Evolutionary conservation across 176 grass and related monocot genomes (phyloP), one percentile per base, ranked within the genome.

Genomic region (Eragrostis nindensis): DNA sequence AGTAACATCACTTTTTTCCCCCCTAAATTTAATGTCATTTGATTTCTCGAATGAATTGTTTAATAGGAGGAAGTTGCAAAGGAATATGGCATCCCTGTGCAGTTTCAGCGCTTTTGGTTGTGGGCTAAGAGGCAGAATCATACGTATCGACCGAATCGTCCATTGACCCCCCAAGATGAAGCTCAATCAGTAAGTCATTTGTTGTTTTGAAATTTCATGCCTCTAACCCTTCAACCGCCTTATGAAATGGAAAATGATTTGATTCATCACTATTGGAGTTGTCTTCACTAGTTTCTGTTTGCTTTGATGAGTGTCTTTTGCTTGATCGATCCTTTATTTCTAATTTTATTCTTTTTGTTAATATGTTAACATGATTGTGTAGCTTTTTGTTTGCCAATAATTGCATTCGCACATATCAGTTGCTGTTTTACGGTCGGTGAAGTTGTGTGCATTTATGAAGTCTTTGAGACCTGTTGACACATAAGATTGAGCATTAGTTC

Each of bases 51-150:
- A 85, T 72, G 12, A 48, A 27, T 43, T 85, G 66, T 81, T 78
- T 48, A 59, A 88, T 53, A 97, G 94, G 94, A 97, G 70, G 94
- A 97, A 85, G 78, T 97, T 68, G 91, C 94, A 55, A 97, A 94
- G 84, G 94, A 94, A 89, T 97, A 88, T 61, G 91, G 94, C 57
- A 88, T 97, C 39, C 94, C 94, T 76, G 89, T 97, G 62, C 94
- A 97, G 66, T 97, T 82, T 87, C 94, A 97, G 65, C 89, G 94
- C 46, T 97, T 93, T 66, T 97, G 94, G 94, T 81, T 97, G 84
- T 97, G 94, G 94, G 94, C 94, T 73, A 97, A 97, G 89, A 85
- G 94, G 73, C 94, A 97, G 89, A 97, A 97, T 68, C 94, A 97
- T 87, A 97, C 94, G n/a, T 97, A 97, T 42, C 89, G 94, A 38